phyloP scores from a whole-genome alignment of 306 rosid species.

The Canavalia ensiformis region DNA sequence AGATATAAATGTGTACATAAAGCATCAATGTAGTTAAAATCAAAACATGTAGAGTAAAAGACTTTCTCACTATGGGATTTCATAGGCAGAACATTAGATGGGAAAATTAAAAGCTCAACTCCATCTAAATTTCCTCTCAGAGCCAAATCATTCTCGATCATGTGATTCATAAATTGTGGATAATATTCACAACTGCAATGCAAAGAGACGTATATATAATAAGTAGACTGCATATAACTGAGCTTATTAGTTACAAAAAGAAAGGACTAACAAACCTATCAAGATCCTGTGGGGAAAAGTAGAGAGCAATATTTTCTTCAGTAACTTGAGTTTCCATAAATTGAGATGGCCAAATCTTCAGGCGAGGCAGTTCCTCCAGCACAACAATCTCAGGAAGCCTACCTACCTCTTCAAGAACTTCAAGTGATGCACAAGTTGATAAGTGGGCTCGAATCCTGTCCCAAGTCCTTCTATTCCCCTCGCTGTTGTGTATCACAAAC shows the following conservation, averaged over 20 bases:
- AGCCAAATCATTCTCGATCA: constrained; percentile 56
- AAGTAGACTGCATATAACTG: constrained; percentile 2
- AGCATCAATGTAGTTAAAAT: constrained; percentile 1
- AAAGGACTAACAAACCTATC: constrained; percentile 49
- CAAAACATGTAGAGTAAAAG: background rate
- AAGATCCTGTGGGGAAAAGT: constrained; percentile 49
- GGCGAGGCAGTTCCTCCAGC: constrained; percentile 58
- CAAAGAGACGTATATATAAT: background rate
- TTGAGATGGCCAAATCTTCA: constrained; percentile 52
- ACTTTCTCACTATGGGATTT: constrained; percentile 43
- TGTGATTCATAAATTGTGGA: constrained; percentile 40
- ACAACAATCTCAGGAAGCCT: constrained; percentile 49
- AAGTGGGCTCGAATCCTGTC: constrained; percentile 58
- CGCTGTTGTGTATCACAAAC: constrained; percentile 45
- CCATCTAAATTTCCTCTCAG: constrained; percentile 53
- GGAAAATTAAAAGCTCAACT: constrained; percentile 53
- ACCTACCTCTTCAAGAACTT: constrained; percentile 42
- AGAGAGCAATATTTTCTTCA: constrained; percentile 53
- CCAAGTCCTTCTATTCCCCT: constrained; percentile 20
- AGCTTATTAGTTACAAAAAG: constrained; percentile 1
- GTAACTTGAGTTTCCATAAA: constrained; percentile 37
- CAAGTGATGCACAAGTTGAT: constrained; percentile 44
- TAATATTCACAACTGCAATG: constrained; percentile 50
- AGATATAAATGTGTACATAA: background rate
- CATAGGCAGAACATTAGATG: constrained; percentile 53